Evolutionary conservation across 257 asterid genomes (phyloP), one percentile per base, ranked within the genome.

Genomic region (Perilla frutescens): DNA sequence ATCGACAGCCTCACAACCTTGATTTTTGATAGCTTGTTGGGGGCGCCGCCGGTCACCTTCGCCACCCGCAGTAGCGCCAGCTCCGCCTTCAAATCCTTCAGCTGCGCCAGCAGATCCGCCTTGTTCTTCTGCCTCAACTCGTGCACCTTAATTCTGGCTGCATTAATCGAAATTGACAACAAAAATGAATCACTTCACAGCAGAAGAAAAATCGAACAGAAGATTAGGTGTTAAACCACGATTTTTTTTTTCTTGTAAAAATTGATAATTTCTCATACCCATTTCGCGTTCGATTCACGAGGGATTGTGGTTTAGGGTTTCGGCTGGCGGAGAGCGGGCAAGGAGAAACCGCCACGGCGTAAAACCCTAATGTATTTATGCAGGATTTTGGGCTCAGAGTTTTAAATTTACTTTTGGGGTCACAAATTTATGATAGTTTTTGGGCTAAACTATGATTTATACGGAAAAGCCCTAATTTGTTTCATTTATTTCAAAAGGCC

Each of bases 31-130:
- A 85, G 84, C 77, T 85, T 85, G 83, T 85, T 85, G 5, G 87
- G 84, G 8, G 87, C 89, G 2, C 87, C 89, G 29, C 89, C 89
- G 34, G 87, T 85, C 26, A 81, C 89, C 70, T 85, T 85, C 20
- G 96, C 91, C 54, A 90, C 94, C 12, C 94, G 86, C 72, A 90
- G 87, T 58, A 86, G 84, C 14, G 94, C 86, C 9, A 90, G 75
- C 81, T 90, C 92, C 49, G 89, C 88, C 83, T 90, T 90, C 76
- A 90, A 82, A 71, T 90, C 96, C 84, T 90, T 88, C 78, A 88
- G 81, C 79, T 90, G 96, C 44, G 86, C 89, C 76, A 84, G 59
- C 11, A 90, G 85, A 9, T 90, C 94, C 3, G 76, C 32, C 83
- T 87, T 90, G 59, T 75, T 57, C 76, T 86, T 90, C 81, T 81